Conservation (phyloP, 75 land plant genomes). For the Picea glauca region DNA sequence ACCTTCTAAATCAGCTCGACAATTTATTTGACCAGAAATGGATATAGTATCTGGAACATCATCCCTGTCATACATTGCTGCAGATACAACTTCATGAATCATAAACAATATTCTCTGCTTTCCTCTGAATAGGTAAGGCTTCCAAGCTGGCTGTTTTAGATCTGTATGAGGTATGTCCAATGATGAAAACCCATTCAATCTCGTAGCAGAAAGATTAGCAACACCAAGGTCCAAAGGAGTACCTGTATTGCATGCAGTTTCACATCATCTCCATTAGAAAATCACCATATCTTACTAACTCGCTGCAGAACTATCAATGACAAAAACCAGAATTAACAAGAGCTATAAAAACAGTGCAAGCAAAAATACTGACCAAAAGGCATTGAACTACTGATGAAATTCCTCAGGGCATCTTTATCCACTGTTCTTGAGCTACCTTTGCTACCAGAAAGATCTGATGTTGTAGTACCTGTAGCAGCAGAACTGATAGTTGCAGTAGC, state of each 20-base stretch:
- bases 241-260: conserved; percentile 34
- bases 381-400: conserved; percentile 85
- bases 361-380: conserved; percentile 84
- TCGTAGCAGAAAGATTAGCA: conserved; percentile 60
- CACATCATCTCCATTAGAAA: background rate
- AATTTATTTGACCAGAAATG: conserved; percentile 86
- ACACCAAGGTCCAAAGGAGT: conserved; percentile 82
- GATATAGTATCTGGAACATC: conserved; percentile 87
- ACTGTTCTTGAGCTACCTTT: conserved; percentile 46
- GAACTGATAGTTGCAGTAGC: conserved; percentile 48
- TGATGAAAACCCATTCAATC: conserved; percentile 67
- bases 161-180: conserved; percentile 76
- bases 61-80: conserved; percentile 94
- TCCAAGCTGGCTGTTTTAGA: conserved; percentile 94
- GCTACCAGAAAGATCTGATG: conserved; percentile 44
- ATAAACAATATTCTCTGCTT: conserved; percentile 80
- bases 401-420: conserved; percentile 76
- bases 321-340: background rate
- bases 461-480: conserved; percentile 46
- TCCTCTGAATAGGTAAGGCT: conserved; percentile 90
- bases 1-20: conserved; percentile 96
- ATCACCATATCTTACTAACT: conserved; percentile 1
- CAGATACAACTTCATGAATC: conserved; percentile 71
- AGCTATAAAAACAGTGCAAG: background rate
- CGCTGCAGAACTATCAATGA: background rate